Evolutionary conservation across 1,284 basidiomycete species (phyloP), one percentile per base, ranked within the genome.

Genomic region (Pterula multifida): DNA sequence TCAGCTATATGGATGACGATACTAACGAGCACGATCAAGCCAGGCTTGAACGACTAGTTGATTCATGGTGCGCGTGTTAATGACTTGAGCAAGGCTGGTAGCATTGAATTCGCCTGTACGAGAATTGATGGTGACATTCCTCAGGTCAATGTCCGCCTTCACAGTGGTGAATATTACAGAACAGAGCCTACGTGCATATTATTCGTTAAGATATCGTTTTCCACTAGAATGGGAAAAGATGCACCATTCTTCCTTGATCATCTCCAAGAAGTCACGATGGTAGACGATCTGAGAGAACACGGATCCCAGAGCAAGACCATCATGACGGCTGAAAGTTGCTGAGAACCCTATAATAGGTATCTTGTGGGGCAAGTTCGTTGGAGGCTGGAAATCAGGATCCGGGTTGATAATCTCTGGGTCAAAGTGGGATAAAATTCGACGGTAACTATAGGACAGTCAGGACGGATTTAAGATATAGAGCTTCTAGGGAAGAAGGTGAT

Each of bases 311-410:
- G 92, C 89, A 2, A 95, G 71, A 6, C 92, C 89, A 60, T 98
- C 94, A 60, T 95, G 90, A 21, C 95, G 76, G 55, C 81, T 85
- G 67, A 97, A 96, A 0, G 95, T 98, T 0, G 95, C 94, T 35
- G 90, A 93, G 65, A 98, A 97, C 0, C 94, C 95, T 49, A 98
- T 75, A 53, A 98, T 82, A 2, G 94, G 93, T 17, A 94, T 78
- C 21, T 68, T 64, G 54, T 77, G 70, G n/a, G 64, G 56, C 23
- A 68, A 55, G 6, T 53, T 50, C 15, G 70, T 66, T 46, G 67
- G 58, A 22, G 4, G 23, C 26, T 47, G 21, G 26, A 69, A 64
- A 24, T 62, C 54, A 23, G 61, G 55, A 54, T 81, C 76, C 2
- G 80, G 79, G 55, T 71, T 68, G 49, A 69, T 68, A 48, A 87